Evolutionary conservation across 495 filamentous ascomycete species (phyloP).

Genomic region (Peziza echinospora): DNA sequence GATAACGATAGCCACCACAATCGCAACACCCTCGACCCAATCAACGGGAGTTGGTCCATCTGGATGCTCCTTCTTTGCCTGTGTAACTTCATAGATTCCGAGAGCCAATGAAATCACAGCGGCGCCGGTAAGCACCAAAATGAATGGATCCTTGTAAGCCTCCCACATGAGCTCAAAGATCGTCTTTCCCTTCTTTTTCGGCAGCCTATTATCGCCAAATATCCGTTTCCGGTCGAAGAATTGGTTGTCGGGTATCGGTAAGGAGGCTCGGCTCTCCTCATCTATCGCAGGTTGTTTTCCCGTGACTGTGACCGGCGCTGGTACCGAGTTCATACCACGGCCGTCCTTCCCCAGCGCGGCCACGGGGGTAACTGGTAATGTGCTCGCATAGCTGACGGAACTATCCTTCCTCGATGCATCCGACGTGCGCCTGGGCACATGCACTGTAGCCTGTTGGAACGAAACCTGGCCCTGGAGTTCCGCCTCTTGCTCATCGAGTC

Average conservation of each 20-base stretch:
- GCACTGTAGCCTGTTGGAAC: conserved; percentile 35
- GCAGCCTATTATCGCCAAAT: conserved; percentile 52
- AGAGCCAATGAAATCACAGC: conserved; percentile 49
- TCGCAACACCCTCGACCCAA: conserved; percentile 65
- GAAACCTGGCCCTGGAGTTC: conserved; percentile 32
- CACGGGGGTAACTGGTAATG: background rate
- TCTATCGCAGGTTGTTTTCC: background rate
- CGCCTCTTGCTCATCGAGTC: conserved; percentile 46
- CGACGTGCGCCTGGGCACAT: conserved; percentile 5
- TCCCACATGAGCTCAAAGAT: conserved; percentile 61
- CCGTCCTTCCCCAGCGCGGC: background rate
- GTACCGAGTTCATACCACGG: background rate
- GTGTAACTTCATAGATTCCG: conserved; percentile 46
- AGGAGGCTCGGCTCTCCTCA: conserved; percentile 2
- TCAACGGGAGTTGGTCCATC: conserved; percentile 30
- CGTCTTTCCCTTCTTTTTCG: conserved; percentile 49
- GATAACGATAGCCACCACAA: conserved; percentile 52
- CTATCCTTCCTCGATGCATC: conserved; percentile 3
- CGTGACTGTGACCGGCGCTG: conserved; percentile 2
- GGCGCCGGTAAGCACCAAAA: conserved; percentile 53
- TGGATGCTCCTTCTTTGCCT: conserved; percentile 21
- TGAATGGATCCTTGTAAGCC: conserved; percentile 69
- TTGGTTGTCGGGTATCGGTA: conserved; percentile 9
- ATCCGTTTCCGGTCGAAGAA: conserved; percentile 49
- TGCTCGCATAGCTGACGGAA: conserved; percentile 1